Base-by-base conservation (phyloP, 2,329 filamentous ascomycete genomes). In the Fusarium hainanense region DNA sequence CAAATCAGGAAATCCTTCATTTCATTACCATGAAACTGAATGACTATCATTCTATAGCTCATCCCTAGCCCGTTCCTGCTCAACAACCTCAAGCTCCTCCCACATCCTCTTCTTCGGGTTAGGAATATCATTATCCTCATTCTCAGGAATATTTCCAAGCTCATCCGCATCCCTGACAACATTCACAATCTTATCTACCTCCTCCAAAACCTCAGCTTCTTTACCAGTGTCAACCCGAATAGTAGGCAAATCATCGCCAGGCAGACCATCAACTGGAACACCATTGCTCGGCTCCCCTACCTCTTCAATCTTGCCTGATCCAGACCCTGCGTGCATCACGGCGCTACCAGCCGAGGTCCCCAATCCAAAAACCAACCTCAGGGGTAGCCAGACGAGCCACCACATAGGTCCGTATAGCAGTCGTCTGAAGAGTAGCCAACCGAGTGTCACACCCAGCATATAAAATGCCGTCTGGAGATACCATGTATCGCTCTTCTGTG, bases 401-500 rank as follows among this genome's bases (percentile, higher is more conserved):
- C 93, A 97, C 60, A 93, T 80, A 2, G 96, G 96, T 0, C 96
- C 95, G 82, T 97, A 99, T 10, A 99, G 77, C 42, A 95, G 84
- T 46, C 96, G 85, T 28, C 96, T 85, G 76, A 97, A 98, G 9
- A 97, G 77, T 10, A 99, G 85, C 96, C 96, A 99, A 30, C 84
- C 85, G 43, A 94, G 89, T 2, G 94, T 98, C 8, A 82, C 87
- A 23, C 92, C 76, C 18, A 98, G 86, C 73, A 98, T 85, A 77
- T 94, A 97, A 71, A 98, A 90, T 4, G 94, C 89, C 40, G 93
- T 97, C 80, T 96, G 92, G 34, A 99, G 87, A 78, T 99, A 99
- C 96, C 96, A 99, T 4, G 94, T 98, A 78, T 99, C 96, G 70
- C 92, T 96, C 85, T 99, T 99, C 77, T 97, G 93, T 69, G 93